Evolutionary conservation across 805 yeast genomes (phyloP), one percentile per base, ranked within the genome.

Genomic region (Barnettozyma vustinii): DNA sequence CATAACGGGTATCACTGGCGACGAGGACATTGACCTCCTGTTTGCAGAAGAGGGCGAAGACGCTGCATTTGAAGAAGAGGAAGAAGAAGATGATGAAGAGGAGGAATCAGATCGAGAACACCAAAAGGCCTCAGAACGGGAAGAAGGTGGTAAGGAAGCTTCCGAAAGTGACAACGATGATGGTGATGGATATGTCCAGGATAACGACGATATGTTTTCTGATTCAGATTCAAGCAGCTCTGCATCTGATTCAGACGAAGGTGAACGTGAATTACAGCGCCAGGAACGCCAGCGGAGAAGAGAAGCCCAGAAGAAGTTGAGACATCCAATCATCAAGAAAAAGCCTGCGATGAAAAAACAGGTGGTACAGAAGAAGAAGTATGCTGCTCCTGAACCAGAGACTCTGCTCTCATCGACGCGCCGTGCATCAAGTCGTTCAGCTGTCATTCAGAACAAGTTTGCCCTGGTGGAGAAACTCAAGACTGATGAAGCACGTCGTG

Each of bases 381-480:
- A 54, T 49, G 72, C 60, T 50, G 54, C 71, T 52, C 60, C 75
- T 4, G 71, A 69, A 54, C 77, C 84, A 0, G 83, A 76, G 12
- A 70, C 80, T 15, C 62, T 87, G 25, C 61, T 84, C 19, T 66
- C 73, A 15, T 64, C 71, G 1, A 71, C 71, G 5, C 73, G 96
- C 62, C 73, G 96, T 58, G 78, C 84, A 0, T 87, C 96, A 0
- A 78, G 88, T 16, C 79, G 99, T 62, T 70, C 79, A 9, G 76
- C 96, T 0, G 94, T 95, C 0, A 76, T 87, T 5, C 81, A 82
- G 56, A 88, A 81, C 62, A 88, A 87, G 58, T 71, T 87, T 54
- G 87, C 82, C n/a, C 79, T 87, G 18, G 83, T 84, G 37, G 80
- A 86, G 61, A 82, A 83, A 56, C 69, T 92, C 55, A 76, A 82